Evolutionary conservation across 1,284 basidiomycete genomes (phyloP).

Genomic region (Papiliotrema laurentii): DNA sequence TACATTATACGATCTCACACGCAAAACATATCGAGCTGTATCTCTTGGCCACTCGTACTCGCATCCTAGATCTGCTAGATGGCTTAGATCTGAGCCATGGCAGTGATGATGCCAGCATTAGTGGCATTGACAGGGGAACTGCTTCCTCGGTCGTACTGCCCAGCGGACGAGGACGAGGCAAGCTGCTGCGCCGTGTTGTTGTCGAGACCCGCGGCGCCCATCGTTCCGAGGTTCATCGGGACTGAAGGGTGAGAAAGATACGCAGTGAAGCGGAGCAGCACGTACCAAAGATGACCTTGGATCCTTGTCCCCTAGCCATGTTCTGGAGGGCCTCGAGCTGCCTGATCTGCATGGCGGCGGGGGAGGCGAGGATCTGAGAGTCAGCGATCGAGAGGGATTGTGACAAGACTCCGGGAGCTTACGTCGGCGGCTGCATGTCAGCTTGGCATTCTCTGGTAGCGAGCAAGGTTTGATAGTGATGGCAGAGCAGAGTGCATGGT

Average conservation of each 20-base stretch:
- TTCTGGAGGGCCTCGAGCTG: constrained; percentile 82
- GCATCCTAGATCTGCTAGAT: too few relatives aligned
- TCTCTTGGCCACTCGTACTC: too few relatives aligned
- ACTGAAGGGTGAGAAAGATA: constrained; percentile 13
- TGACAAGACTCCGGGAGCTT: constrained; percentile 12
- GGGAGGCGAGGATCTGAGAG: constrained; percentile 78
- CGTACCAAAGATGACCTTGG: constrained; percentile 79
- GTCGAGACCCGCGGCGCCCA: constrained; percentile 41
- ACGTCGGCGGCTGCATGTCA: constrained; percentile 36
- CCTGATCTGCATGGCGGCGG: constrained; percentile 95
- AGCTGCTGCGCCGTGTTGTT: constrained; percentile 35
- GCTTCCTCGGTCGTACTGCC: constrained; percentile 8
- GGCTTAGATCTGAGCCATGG: constrained; percentile 33
- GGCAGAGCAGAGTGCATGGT: too few relatives aligned
- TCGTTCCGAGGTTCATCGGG: constrained; percentile 46
- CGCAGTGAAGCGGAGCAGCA: background rate
- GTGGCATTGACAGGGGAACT: constrained; percentile 17
- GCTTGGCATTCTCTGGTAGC: background rate
- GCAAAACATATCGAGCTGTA: too few relatives aligned
- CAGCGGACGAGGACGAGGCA: constrained; percentile 27
- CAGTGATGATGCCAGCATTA: constrained; percentile 36
- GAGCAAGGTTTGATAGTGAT: too few relatives aligned
- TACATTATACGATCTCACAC: too few relatives aligned
- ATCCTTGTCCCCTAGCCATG: constrained; percentile 60
- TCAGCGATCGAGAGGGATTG: background rate